Evolutionary conservation across 768 basidiomycete species (phyloP).

Genomic region (Boletellus emodensis): DNA sequence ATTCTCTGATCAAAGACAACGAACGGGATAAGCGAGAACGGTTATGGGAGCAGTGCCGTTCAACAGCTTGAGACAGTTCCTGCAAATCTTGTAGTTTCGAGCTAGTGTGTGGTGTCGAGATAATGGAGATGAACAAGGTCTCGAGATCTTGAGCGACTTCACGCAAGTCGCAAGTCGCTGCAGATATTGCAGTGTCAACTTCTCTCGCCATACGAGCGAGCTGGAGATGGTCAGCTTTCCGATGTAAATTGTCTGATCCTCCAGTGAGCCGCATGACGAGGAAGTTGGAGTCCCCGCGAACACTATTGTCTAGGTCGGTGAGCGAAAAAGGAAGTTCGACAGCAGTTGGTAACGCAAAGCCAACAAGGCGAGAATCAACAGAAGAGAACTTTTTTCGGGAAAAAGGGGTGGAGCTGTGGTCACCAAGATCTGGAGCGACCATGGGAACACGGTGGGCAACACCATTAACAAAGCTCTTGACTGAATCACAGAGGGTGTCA

Average conservation of each 20-base stretch:
- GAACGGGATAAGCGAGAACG: slow-evolving; percentile 41
- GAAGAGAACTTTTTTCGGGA: slow-evolving; percentile 36
- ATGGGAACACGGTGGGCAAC: slow-evolving; percentile 56
- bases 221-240: slow-evolving; percentile 45
- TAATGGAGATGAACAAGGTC: slow-evolving; percentile 35
- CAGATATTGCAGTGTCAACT: slow-evolving; percentile 43
- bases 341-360: slow-evolving; percentile 28
- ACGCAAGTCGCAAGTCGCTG: slow-evolving; percentile 37
- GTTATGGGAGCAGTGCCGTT: slow-evolving; percentile 32
- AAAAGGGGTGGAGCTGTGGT: slow-evolving; percentile 15
- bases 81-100: slow-evolving; percentile 36
- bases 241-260: slow-evolving; percentile 46
- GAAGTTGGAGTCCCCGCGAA: slow-evolving; percentile 68
- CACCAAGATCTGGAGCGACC: slow-evolving; percentile 36
- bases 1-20: slow-evolving; percentile 50
- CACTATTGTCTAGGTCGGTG: slow-evolving; percentile 54
- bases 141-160: slow-evolving; percentile 38
- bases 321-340: slow-evolving; percentile 55
- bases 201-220: slow-evolving; percentile 52
- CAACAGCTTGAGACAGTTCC: slow-evolving; percentile 34
- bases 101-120: slow-evolving; percentile 22
- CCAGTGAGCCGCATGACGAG: slow-evolving; percentile 60
- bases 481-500: slow-evolving; percentile 37
- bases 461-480: slow-evolving; percentile 45
- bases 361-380: slow-evolving; percentile 31